Evolutionary conservation across 176 grass and related monocot genomes (phyloP), one percentile per base, ranked within the genome.

Genomic region (Tillandsia fasciculata): DNA sequence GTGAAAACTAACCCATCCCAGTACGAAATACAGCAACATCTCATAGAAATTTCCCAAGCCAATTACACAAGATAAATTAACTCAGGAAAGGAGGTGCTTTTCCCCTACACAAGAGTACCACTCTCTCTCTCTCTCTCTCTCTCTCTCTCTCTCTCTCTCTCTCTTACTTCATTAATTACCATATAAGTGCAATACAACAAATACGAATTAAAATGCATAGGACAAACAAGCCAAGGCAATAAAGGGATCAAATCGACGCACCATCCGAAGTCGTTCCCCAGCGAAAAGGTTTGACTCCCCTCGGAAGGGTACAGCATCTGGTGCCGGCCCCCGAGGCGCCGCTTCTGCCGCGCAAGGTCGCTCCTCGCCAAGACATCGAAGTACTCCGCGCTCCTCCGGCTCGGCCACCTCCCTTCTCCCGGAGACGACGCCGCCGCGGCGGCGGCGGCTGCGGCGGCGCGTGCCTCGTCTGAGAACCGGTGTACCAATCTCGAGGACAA

Each of bases 401-500:
- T 76, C 28, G 94, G 89, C 89, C 84, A 97, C 71, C 69, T 14
- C 14, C 20, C 73, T 5, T n/a, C 67, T n/a, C 63, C 66, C 15
- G 54, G 71, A 3, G 24, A 80, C 69, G 61, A 74, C 53, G 74
- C 71, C 12, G 51, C 67, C 4, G 51, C 24, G 0, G 24, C n/a
- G n/a, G n/a, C n/a, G n/a, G n/a, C n/a, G n/a, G n/a, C 72, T 0
- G 20, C 20, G 20, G 20, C 72, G n/a, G 20, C 28, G 17, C 84
- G 77, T 48, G 89, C 89, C 75, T 99, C 84, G 66, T 93, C 82
- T 8, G 94, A 99, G 71, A 99, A 86, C 50, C 87, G 84, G 82
- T 99, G 87, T 27, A 99, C 87, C 76, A 99, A 83, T 77, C 76
- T 81, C 22, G 83, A 64, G 1, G 94, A 90, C 2, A 99, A 72